phyloP scores from a whole-genome alignment of 768 basidiomycete species.

The Galerina marginata region DNA sequence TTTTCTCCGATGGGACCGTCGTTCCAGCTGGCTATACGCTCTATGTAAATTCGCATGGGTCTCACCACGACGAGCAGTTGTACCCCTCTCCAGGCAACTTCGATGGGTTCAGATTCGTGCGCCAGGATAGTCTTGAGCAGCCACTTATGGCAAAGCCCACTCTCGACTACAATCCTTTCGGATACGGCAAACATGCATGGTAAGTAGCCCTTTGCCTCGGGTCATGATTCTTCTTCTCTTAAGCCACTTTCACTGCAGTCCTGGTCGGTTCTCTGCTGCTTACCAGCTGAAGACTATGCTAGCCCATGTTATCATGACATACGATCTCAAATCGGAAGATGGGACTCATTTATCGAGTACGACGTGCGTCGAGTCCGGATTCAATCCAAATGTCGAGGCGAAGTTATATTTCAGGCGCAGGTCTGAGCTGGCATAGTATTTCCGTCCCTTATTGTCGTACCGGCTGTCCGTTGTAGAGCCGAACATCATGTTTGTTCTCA shows the following conservation, averaged over 20 bases:
- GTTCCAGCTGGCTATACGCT: constrained; percentile 34
- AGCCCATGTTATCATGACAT: constrained; percentile 47
- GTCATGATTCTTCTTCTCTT: neutral
- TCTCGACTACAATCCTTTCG: constrained; percentile 37
- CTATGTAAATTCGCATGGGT: constrained; percentile 21
- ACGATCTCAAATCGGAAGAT: constrained; percentile 38
- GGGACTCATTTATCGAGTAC: neutral
- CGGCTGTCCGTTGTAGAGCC: no score
- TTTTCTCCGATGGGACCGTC: constrained; percentile 38
- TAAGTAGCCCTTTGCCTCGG: constrained; percentile 1
- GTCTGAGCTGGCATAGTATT: no score
- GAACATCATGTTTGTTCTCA: no score
- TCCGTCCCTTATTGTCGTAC: no score
- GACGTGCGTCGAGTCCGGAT: neutral
- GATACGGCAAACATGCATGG: constrained; percentile 38
- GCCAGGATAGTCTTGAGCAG: constrained; percentile 31
- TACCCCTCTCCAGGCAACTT: constrained; percentile 44
- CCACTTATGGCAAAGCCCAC: constrained; percentile 24
- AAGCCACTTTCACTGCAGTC: constrained; percentile 24
- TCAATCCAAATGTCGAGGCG: neutral
- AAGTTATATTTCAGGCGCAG: neutral
- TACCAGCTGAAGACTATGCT: constrained; percentile 51
- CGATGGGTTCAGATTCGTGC: constrained; percentile 54
- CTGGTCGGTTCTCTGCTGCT: constrained; percentile 54
- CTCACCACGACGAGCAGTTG: constrained; percentile 27